Conservation (phyloP, 1,284 basidiomycete species). For the Irpex rosettiformis region DNA sequence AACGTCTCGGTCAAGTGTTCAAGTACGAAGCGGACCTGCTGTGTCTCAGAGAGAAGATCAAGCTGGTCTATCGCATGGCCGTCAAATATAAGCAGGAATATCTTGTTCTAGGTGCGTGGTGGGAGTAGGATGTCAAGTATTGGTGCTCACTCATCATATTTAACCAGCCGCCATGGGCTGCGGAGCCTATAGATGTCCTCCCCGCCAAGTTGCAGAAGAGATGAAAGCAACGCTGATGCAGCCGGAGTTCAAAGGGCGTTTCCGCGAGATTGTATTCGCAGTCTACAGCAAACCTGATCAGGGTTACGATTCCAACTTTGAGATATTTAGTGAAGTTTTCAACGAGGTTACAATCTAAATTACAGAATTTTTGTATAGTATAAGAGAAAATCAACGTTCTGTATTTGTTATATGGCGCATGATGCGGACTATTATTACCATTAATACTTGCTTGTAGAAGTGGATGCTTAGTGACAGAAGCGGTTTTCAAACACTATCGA, state of each 20-base stretch:
- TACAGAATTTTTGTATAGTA: background rate
- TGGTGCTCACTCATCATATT: background rate
- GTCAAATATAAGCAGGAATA: slow-evolving; percentile 33
- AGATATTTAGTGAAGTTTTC: slow-evolving; percentile 32
- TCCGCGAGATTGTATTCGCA: slow-evolving; percentile 38
- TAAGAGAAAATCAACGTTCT: background rate
- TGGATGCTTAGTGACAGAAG: no score
- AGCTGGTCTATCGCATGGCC: slow-evolving; percentile 42
- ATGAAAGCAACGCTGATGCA: slow-evolving; percentile 41
- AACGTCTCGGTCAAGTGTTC: slow-evolving; percentile 18
- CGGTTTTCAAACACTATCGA: no score
- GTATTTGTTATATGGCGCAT: no score
- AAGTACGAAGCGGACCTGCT: slow-evolving; percentile 27
- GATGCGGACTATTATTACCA: no score
- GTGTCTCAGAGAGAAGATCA: slow-evolving; percentile 39
- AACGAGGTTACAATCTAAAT: slow-evolving; percentile 21
- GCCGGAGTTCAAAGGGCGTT: slow-evolving; percentile 42
- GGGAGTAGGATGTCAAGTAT: background rate
- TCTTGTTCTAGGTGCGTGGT: slow-evolving; percentile 36
- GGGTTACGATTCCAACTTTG: slow-evolving; percentile 30
- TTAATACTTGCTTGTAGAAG: no score
- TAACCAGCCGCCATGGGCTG: slow-evolving; percentile 44
- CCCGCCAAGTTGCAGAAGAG: slow-evolving; percentile 36
- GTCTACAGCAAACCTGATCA: slow-evolving; percentile 29
- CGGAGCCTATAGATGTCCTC: slow-evolving; percentile 41